Evolutionary conservation across 306 rosid genomes (phyloP), one percentile per base, ranked within the genome.

Genomic region (Gastrolobium villosum): DNA sequence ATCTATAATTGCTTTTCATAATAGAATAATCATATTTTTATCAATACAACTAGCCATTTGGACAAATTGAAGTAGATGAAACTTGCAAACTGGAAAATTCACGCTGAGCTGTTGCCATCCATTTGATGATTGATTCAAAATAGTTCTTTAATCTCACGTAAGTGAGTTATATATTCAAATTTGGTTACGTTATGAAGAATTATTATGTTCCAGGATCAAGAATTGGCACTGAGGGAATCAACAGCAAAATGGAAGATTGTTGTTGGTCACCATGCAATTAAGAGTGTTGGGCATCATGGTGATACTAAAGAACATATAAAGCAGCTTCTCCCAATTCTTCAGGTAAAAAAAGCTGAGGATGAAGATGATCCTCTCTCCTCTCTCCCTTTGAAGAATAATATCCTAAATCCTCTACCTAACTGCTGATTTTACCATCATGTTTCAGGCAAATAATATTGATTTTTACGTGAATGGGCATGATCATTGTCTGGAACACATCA

Each of bases 391-490:
- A 49, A 73, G 57, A 73, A 43, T 56, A 8, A 50, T 41, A 2
- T 60, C 70, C 30, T 48, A 26, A 36, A 14, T 77, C 43, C 34
- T 10, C 28, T 43, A n/a, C 31, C 70, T 20, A 72, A 76, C 74
- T 74, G 5, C 11, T 52, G 61, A 37, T 34, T 30, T 61, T 37
- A 4, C 32, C 43, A 4, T 62, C 55, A 72, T 61, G 53, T 73
- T 44, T 39, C 84, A 87, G 85, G 88, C 70, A 48, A 83, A 88
- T 73, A 60, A 80, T 39, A 20, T 88, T 85, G 87, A 88, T 50
- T 88, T 88, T 64, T 88, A 85, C 78, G 69, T 85, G 76, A 88
- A 88, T 56, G 91, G 91, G 10, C 91, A 88, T 48, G 91, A 88
- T 61, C 91, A 88, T 37, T 85, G 89, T 76, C 91, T 88, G 54